A percentile compares a stretch with the other conserved stretches of the same genome.
phyloP scores from a whole-genome alignment of 1,284 basidiomycete genomes.

The Marasmius sp. region DNA sequence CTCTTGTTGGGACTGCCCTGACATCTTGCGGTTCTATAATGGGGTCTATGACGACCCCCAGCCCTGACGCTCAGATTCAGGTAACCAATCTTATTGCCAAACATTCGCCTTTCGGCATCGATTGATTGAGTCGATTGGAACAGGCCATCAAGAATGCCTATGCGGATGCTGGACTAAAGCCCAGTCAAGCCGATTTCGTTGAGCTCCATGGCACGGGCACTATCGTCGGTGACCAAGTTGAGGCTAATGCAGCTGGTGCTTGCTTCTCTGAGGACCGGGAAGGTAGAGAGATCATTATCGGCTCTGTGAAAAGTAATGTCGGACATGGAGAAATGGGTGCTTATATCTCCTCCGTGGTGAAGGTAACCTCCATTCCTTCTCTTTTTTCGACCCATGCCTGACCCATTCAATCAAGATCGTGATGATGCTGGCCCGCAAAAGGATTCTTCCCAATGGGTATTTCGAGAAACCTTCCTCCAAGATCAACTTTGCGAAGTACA shows the following conservation, averaged over 20 bases:
- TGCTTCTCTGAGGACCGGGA: constrained; percentile 1
- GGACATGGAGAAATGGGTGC: constrained; percentile 5
- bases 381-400: background rate
- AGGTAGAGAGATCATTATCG: background rate
- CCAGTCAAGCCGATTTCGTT: background rate
- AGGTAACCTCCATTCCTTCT: background rate
- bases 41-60: constrained; percentile 1
- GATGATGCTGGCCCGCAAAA: constrained; percentile 18
- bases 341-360: background rate
- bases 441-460: constrained; percentile 18
- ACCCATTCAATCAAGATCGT: constrained; percentile 7
- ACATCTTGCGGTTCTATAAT: constrained; percentile 2
- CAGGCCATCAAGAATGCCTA: background rate
- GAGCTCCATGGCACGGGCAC: constrained; percentile 1
- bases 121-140: background rate
- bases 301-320: constrained; percentile 4
- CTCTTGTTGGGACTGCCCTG: background rate
- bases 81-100: background rate
- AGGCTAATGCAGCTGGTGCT: background rate
- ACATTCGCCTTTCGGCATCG: background rate
- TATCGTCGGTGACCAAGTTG: background rate
- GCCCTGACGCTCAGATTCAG: background rate
- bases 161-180: background rate
- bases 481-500: constrained; percentile 20
- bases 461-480: constrained; percentile 18